Percentiles rank a stretch among this genome's conserved stretches.
These are phyloP conservation scores for Dioszegia crocea DNA, from an alignment of 768 basidiomycete species.

Conservation along the genomic window DNA sequence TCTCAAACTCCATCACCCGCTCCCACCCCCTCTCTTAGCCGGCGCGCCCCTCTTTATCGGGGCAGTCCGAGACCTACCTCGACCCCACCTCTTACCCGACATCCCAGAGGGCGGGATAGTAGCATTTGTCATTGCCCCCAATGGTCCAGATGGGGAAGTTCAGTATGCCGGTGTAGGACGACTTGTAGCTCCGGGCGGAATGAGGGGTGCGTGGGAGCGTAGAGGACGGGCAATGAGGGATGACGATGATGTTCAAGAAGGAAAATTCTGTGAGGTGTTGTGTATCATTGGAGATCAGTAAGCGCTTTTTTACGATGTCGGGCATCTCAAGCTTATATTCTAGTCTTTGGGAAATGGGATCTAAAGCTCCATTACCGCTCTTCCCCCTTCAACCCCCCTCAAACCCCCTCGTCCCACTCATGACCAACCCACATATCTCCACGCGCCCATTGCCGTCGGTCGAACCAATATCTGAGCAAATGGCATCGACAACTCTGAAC, in stretches of 20 bases:
- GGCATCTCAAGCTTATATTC: neutral
- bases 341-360: conserved; percentile 46
- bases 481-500: neutral
- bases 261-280: conserved; percentile 42
- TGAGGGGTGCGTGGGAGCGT: conserved; percentile 39
- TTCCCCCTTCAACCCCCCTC: conserved; percentile 26
- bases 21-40: conserved; percentile 43
- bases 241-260: conserved; percentile 24
- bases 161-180: conserved; percentile 38
- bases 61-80: conserved; percentile 35
- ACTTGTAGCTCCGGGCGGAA: conserved; percentile 37
- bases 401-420: conserved; percentile 19
- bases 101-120: conserved; percentile 35
- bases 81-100: conserved; percentile 37
- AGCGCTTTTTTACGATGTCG: conserved; percentile 1
- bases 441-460: conserved; percentile 5
- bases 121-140: conserved; percentile 28
- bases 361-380: conserved; percentile 21
- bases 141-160: conserved; percentile 10
- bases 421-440: neutral
- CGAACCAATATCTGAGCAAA: neutral
- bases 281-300: conserved; percentile 46
- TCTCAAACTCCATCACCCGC: conserved; percentile 40
- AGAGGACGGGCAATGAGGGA: conserved; percentile 17
- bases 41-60: conserved; percentile 48